Conservation (phyloP, 73 alveolate genomes). For the Blepharisma japonicum region DNA sequence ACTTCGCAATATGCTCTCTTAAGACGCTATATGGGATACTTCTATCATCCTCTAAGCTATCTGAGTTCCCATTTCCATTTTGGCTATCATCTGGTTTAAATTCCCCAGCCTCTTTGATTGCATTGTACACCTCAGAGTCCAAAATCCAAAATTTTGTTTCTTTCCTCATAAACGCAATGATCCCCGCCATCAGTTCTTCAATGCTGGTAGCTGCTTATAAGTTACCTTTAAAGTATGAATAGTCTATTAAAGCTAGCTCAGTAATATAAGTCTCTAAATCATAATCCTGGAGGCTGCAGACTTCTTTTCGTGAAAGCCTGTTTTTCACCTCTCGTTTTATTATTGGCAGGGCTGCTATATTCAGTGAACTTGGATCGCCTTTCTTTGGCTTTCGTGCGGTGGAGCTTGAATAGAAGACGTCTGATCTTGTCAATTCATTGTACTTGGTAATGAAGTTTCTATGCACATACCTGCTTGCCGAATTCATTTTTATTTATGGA, state of each 20-base stretch:
- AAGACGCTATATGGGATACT: neutral
- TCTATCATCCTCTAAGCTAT: neutral
- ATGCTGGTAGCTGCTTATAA: neutral
- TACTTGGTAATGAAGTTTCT: constrained; percentile 4
- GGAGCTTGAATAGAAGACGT: constrained; percentile 14
- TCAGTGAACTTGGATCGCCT: constrained; percentile 15
- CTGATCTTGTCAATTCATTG: constrained; percentile 16
- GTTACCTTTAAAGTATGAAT: constrained; percentile 7
- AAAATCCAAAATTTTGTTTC: constrained; percentile 22
- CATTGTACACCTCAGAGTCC: constrained; percentile 6
- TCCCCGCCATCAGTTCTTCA: constrained; percentile 13
- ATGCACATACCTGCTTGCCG: neutral
- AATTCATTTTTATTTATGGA: too few species aligned
- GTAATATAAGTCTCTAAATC: constrained; percentile 17
- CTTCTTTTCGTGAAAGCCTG: constrained; percentile 10
- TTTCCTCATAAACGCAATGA: neutral
- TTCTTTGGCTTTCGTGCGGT: neutral
- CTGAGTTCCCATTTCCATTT: neutral
- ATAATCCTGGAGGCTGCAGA: constrained; percentile 3
- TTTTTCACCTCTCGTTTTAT: constrained; percentile 15
- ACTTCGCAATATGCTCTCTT: neutral
- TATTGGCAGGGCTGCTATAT: constrained; percentile 9
- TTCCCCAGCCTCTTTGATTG: neutral
- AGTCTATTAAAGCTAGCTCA: neutral
- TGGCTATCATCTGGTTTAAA: neutral